Percentiles rank a stretch among this genome's conserved stretches.
Evolutionary conservation across 371 early-diverging fungal genomes (phyloP).

Genomic region (Apophysomyces elegans): DNA sequence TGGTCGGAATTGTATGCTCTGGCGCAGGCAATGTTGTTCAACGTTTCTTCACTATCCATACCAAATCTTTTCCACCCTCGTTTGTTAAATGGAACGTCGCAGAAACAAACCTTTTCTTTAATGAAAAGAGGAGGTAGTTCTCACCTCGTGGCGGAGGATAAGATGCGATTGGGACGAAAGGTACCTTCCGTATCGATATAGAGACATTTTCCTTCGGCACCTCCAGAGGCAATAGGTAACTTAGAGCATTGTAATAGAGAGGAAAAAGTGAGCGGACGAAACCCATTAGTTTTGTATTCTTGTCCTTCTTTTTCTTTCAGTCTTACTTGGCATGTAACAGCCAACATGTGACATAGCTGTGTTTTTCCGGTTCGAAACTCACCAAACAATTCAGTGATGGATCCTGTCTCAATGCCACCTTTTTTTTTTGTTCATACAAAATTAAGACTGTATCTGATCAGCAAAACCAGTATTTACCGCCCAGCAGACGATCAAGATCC

Average conservation of each 20-base stretch:
- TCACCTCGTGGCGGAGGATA: conserved; percentile 85
- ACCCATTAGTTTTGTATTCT: neutral
- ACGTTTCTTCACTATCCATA: conserved; percentile 84
- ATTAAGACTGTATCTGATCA: neutral
- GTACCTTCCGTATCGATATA: conserved; percentile 99
- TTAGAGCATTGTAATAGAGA: conserved; percentile 15
- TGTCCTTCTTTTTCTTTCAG: too few species aligned
- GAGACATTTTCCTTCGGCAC: conserved; percentile 95
- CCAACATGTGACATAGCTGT: conserved; percentile 97
- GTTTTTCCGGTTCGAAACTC: conserved; percentile 99
- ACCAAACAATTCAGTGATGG: conserved; percentile 99
- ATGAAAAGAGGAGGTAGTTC: too few species aligned
- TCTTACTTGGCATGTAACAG: conserved; percentile 93
- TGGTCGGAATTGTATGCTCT: conserved; percentile 98
- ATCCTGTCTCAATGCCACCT: conserved; percentile 97
- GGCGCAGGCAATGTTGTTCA: conserved; percentile 97
- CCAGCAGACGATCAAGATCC: conserved; percentile 94
- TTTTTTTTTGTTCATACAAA: too few species aligned
- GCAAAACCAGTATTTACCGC: conserved; percentile 52
- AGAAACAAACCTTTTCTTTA: neutral
- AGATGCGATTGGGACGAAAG: conserved; percentile 92
- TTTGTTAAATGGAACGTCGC: too few species aligned
- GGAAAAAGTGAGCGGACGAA: neutral
- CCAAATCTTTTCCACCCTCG: conserved; percentile 60
- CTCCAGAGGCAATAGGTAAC: conserved; percentile 86